Base-by-base conservation (phyloP, 2,329 filamentous ascomycete species). In the Alternaria tenuissima region DNA sequence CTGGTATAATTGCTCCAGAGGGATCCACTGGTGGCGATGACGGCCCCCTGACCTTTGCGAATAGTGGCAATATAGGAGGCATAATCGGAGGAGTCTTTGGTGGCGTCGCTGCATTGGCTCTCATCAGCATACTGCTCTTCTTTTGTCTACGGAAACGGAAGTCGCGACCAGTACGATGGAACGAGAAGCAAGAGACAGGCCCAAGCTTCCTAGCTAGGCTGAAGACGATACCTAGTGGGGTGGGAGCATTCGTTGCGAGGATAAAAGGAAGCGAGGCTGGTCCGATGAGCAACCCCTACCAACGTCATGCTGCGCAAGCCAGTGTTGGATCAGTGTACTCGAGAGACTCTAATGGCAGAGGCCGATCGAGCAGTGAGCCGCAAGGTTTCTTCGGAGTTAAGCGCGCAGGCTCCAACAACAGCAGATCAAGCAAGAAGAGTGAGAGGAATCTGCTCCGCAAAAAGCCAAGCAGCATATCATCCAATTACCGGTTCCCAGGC, bases 51-150 rank as follows among this genome's bases (percentile, higher is more conserved):
- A 76, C 69, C 20, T 57, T 72, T 52, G 63, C 64, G 16, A 63
- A 64, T 7, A 55, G 65, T 47, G 62, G 65, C 4, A 73, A 76
- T 39, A 67, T 77, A 22, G 73, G 69, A 30, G 65, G 68, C n/a
- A 73, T 79, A 34, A 69, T 73, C 24, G 76, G 76, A 44, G 76
- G 74, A 4, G 71, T 76, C n/a, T 59, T 77, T 20, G 76, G 76
- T 28, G 76, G 75, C 4, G 66, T 79, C 16, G 65, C 71, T n/a
- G 73, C 61, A 7, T 65, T 79, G 20, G 73, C 71, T 12, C 32
- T 78, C 11, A 69, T 79, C 44, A 67, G 70, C 53, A 68, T 57
- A 6, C 49, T 79, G 18, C 57, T 79, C 12, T 77, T 78, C 59
- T 65, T 77, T 39, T 77, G 70, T 56, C 47, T 79, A 38, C 69